phyloP scores from a whole-genome alignment of 2,329 filamentous ascomycete genomes.

The Didymella segeticola region DNA sequence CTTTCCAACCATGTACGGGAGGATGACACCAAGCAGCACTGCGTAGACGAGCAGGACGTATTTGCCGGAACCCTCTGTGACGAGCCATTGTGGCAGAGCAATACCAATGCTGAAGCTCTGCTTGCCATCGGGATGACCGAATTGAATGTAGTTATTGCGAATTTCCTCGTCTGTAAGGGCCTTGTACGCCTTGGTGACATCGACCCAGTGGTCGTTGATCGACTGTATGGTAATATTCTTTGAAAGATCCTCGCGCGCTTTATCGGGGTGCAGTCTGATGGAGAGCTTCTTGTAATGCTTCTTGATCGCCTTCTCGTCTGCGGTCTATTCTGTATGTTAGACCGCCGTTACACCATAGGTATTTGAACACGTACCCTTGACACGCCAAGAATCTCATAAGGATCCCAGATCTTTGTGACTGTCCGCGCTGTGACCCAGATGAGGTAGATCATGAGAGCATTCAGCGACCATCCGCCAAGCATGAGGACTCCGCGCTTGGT shows the following conservation, averaged over 20 bases:
- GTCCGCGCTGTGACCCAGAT: constrained; percentile 79
- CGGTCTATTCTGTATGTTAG: constrained; percentile 62
- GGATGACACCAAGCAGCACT: constrained; percentile 81
- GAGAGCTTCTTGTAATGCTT: constrained; percentile 87
- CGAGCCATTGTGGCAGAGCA: constrained; percentile 88
- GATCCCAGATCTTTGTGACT: constrained; percentile 86
- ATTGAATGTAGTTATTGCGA: constrained; percentile 95
- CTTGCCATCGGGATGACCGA: constrained; percentile 95
- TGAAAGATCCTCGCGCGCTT: constrained; percentile 78
- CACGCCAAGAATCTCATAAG: constrained; percentile 91
- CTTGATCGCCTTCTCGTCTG: constrained; percentile 90
- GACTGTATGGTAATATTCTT: constrained; percentile 89
- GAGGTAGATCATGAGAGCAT: constrained; percentile 90
- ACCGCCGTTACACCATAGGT: not conserved
- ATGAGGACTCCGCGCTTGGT: constrained; percentile 83
- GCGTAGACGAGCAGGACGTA: constrained; percentile 93
- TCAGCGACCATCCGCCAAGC: constrained; percentile 78
- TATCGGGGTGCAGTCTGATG: constrained; percentile 90
- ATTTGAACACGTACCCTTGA: constrained; percentile 67
- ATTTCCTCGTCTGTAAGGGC: constrained; percentile 96
- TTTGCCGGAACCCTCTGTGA: constrained; percentile 93
- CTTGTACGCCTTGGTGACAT: constrained; percentile 97
- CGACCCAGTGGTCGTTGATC: constrained; percentile 88
- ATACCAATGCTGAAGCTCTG: constrained; percentile 98
- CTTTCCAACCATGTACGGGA: constrained; percentile 91